Percentiles rank a stretch among this genome's conserved stretches.
phyloP scores from a whole-genome alignment of 2,329 filamentous ascomycete species.

The Chrysosporium keratinophilum region DNA sequence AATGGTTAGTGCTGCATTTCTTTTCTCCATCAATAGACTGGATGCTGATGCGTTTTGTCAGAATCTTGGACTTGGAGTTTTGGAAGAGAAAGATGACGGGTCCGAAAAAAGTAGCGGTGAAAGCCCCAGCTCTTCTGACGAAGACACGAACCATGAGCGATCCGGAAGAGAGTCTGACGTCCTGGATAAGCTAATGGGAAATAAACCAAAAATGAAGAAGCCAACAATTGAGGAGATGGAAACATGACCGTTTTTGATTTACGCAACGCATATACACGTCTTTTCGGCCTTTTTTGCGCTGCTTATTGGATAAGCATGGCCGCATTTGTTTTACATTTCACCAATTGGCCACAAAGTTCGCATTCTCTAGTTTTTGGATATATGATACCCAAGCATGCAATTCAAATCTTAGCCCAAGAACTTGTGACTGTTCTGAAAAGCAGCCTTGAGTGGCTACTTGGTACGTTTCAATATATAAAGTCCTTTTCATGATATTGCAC shows the following conservation, averaged over 20 bases:
- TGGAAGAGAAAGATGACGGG: constrained; percentile 31
- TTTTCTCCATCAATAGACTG: background rate
- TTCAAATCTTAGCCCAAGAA: background rate
- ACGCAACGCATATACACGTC: background rate
- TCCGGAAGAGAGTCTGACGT: constrained; percentile 22
- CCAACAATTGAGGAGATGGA: constrained; percentile 32
- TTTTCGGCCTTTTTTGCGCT: background rate
- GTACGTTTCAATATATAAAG: background rate
- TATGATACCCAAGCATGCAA: constrained; percentile 1
- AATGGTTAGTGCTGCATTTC: constrained; percentile 14
- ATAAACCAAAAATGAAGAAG: constrained; percentile 23
- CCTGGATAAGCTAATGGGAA: constrained; percentile 31
- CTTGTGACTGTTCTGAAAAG: background rate
- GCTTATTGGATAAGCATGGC: background rate
- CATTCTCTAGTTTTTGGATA: constrained; percentile 1
- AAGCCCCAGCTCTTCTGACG: constrained; percentile 11
- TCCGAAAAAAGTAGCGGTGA: constrained; percentile 12
- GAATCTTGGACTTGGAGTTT: constrained; percentile 38
- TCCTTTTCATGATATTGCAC: background rate
- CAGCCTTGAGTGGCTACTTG: background rate
- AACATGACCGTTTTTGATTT: background rate
- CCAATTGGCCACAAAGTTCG: background rate
- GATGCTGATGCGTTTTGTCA: constrained; percentile 16
- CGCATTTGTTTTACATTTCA: background rate
- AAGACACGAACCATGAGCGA: background rate